A percentile compares a stretch with the other conserved stretches of the same genome.
Conservation (phyloP, 2,329 filamentous ascomycete genomes). For the Fusarium sp. region DNA sequence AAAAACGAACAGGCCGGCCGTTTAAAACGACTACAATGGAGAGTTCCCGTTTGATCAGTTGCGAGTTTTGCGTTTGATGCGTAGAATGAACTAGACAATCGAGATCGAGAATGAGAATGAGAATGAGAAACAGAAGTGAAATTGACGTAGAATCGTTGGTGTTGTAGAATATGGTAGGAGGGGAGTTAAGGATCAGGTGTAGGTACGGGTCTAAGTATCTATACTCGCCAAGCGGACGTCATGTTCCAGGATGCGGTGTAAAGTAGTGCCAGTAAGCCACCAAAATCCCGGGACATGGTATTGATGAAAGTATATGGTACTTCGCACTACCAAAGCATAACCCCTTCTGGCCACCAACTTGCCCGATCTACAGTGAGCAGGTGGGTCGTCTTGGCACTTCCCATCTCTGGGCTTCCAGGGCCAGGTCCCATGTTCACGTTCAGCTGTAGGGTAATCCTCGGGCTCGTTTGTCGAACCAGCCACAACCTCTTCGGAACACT, state of each 20-base stretch:
- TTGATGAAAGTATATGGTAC: conserved; percentile 35
- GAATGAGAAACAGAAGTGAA: not conserved
- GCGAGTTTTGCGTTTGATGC: not conserved
- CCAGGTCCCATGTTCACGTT: not conserved
- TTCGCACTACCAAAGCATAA: conserved; percentile 16
- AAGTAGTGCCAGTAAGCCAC: conserved; percentile 16
- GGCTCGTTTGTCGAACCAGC: not conserved
- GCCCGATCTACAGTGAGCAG: conserved; percentile 5
- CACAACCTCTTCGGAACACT: conserved; percentile 33
- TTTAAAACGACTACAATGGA: conserved; percentile 11
- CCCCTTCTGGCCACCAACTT: not conserved
- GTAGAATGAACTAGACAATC: not conserved
- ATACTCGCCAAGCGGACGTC: conserved; percentile 34
- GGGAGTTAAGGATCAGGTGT: conserved; percentile 17
- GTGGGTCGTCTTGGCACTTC: conserved; percentile 12
- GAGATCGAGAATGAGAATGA: conserved; percentile 1
- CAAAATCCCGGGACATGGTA: not conserved
- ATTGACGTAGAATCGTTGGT: conserved; percentile 18
- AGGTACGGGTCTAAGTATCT: conserved; percentile 27
- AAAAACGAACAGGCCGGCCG: conserved; percentile 10
- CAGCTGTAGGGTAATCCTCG: conserved; percentile 35
- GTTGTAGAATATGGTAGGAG: conserved; percentile 33
- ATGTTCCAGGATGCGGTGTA: conserved; percentile 19
- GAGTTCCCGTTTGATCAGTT: not conserved
- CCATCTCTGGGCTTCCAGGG: not conserved